Conservation (phyloP, 176 grass and related monocot species). For the Oryza glumipatula region DNA sequence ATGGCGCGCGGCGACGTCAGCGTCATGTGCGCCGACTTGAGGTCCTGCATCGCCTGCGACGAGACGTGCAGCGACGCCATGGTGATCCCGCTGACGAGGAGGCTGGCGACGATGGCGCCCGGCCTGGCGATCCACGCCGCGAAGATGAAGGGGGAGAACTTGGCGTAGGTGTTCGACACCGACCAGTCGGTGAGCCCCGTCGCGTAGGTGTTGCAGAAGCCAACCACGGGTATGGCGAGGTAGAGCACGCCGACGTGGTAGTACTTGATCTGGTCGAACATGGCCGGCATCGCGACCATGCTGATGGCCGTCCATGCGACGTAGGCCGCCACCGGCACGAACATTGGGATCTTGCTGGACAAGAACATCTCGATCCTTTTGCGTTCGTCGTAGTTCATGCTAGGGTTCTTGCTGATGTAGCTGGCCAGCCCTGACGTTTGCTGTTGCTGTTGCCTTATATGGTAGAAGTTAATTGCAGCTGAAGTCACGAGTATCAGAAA, state of each 20-base stretch:
- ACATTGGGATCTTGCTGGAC: slow-evolving; percentile 11
- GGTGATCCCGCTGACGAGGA: slow-evolving; percentile 43
- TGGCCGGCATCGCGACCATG: background rate
- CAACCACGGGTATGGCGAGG: slow-evolving; percentile 10
- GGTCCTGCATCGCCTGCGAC: slow-evolving; percentile 53
- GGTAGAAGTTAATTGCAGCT: slow-evolving; percentile 44
- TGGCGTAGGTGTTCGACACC: slow-evolving; percentile 26
- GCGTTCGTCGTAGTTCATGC: slow-evolving; percentile 66
- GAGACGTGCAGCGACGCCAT: slow-evolving; percentile 39
- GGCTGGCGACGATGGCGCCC: slow-evolving; percentile 46
- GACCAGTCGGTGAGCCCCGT: slow-evolving; percentile 63
- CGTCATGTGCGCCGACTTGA: slow-evolving; percentile 59
- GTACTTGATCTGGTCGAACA: slow-evolving; percentile 50
- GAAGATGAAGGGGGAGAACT: slow-evolving; percentile 45
- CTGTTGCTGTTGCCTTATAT: slow-evolving; percentile 18
- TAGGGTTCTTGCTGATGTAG: slow-evolving; percentile 39
- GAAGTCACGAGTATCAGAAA: slow-evolving; percentile 37
- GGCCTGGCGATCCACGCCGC: slow-evolving; percentile 42
- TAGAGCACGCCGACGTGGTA: slow-evolving; percentile 46
- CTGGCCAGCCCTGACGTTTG: slow-evolving; percentile 3
- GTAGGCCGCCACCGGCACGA: slow-evolving; percentile 13
- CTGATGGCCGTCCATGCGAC: background rate
- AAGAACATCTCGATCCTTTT: slow-evolving; percentile 55
- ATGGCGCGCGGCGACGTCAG: slow-evolving; percentile 48
- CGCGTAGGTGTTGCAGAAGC: slow-evolving; percentile 57